phyloP scores from a whole-genome alignment of 768 basidiomycete genomes.

The Leccinum sublutescens region DNA sequence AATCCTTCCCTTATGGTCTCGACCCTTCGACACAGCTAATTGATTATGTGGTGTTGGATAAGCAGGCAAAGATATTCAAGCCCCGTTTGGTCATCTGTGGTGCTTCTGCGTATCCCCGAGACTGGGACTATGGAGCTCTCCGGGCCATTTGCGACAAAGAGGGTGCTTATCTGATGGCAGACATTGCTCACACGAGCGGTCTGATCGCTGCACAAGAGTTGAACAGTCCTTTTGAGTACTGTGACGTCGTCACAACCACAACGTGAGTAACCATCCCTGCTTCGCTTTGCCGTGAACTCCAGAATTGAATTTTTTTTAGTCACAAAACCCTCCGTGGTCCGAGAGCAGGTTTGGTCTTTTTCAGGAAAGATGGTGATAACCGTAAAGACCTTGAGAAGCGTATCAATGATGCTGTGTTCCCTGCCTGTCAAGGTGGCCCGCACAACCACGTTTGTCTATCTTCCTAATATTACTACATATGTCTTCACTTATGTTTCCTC shows the following conservation, averaged over 20 bases:
- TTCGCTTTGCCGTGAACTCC: background rate
- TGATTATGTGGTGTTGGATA: conserved; percentile 78
- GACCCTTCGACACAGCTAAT: conserved; percentile 82
- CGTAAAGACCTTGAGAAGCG: conserved; percentile 90
- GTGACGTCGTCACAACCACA: conserved; percentile 97
- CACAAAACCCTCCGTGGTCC: conserved; percentile 99
- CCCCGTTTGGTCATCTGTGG: conserved; percentile 95
- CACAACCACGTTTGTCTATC: conserved; percentile 83
- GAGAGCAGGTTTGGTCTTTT: conserved; percentile 97
- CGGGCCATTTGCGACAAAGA: conserved; percentile 81
- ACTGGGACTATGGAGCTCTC: conserved; percentile 91
- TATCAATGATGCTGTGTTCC: conserved; percentile 98
- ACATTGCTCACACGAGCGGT: conserved; percentile 97
- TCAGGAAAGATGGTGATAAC: conserved; percentile 86
- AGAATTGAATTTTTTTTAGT: conserved; percentile 33
- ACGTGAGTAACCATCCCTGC: conserved; percentile 53
- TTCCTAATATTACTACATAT: background rate
- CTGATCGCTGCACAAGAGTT: conserved; percentile 91
- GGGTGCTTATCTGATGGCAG: conserved; percentile 91
- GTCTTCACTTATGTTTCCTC: background rate
- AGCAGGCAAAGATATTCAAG: conserved; percentile 93
- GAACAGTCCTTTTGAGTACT: conserved; percentile 89
- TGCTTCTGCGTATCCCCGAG: conserved; percentile 97
- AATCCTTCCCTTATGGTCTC: conserved; percentile 91
- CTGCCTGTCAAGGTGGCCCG: conserved; percentile 98